Base-by-base conservation (phyloP, 805 yeast genomes). In the Cyberlindnera xishuangbannaensis region DNA sequence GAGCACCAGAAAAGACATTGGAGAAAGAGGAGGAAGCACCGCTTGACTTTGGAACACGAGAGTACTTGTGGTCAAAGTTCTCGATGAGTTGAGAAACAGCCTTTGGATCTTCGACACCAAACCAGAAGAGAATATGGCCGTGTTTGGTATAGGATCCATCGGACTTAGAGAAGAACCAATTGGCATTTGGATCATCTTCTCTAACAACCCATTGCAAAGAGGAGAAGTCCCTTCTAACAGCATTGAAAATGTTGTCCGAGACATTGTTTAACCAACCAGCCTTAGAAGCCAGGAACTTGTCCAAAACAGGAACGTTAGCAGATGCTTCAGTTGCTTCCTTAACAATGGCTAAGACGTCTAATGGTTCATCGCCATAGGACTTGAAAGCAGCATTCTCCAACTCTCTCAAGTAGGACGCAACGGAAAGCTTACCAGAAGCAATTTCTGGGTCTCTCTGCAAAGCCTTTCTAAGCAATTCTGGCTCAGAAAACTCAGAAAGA, bases 221-320 rank as follows among this genome's bases (percentile, higher is more conserved):
- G 21, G 69, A 48, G 59, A 74, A 82, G 55, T 88, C 95, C 48
- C 78, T 79, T 49, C 70, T 76, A 49, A 92, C 71, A 12, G 94
- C 77, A 34, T 70, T 73, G 74, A 95, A 92, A 33, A 92, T 82
- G 61, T 88, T 90, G 56, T 92, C 99, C 38, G 95, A 83, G 35
- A 92, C 96, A 45, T 90, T 90, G 65, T 92, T 92, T 56, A 90
- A 79, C 99, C 99, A 92, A 28, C 97, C 97, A 34, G 82, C 73
- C 57, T 83, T 80, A 15, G 94, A 74, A 16, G 94, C 85, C 45
- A 87, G 67, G 56, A 92, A 86, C 62, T 84, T 86, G 58, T 85
- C 95, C 42, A 92, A 64, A 30, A 69, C 72, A 9, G 95, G 82
- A 33, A 83, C 66, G 11, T 59, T 59, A 11, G 61, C 61, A 17